phyloP scores from a whole-genome alignment of 176 grass and related monocot species.

The Musa troglodytarum region DNA sequence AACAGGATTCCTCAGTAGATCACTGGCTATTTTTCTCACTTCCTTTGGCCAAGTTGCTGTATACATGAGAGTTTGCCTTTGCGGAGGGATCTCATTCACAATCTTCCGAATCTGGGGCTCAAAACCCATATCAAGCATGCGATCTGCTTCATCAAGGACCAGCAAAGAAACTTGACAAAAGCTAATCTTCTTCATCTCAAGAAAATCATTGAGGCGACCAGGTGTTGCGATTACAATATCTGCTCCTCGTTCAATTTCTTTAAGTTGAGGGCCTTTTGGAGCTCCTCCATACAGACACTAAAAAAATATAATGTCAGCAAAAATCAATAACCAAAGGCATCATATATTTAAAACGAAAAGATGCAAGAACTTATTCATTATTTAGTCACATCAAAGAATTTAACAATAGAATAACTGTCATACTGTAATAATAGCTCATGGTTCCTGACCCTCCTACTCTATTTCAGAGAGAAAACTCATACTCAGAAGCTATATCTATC shows the following conservation, averaged over 20 bases:
- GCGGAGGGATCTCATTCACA: conserved; percentile 75
- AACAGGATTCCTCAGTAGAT: conserved; percentile 86
- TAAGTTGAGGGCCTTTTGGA: conserved; percentile 82
- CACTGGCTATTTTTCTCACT: conserved; percentile 86
- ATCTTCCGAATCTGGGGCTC: conserved; percentile 93
- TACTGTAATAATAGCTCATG: too few species aligned
- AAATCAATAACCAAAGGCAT: neutral
- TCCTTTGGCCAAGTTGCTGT: conserved; percentile 98
- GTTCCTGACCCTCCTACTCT: too few species aligned
- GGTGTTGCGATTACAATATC: conserved; percentile 95
- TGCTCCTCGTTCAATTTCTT: conserved; percentile 89
- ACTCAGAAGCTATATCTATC: too few species aligned
- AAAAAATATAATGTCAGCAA: neutral
- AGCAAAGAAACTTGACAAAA: conserved; percentile 81
- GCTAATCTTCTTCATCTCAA: conserved; percentile 89
- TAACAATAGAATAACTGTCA: neutral
- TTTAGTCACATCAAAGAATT: neutral
- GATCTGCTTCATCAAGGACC: conserved; percentile 96
- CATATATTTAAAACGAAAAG: conserved; percentile 3
- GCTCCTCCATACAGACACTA: conserved; percentile 97
- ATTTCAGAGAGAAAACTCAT: too few species aligned
- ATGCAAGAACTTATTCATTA: neutral
- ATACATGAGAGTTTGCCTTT: conserved; percentile 93
- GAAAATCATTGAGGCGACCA: conserved; percentile 92
- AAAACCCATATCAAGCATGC: conserved; percentile 99